Evolutionary conservation across 208 protist genomes (phyloP).

Genomic region (Leishmania tarentolae): DNA sequence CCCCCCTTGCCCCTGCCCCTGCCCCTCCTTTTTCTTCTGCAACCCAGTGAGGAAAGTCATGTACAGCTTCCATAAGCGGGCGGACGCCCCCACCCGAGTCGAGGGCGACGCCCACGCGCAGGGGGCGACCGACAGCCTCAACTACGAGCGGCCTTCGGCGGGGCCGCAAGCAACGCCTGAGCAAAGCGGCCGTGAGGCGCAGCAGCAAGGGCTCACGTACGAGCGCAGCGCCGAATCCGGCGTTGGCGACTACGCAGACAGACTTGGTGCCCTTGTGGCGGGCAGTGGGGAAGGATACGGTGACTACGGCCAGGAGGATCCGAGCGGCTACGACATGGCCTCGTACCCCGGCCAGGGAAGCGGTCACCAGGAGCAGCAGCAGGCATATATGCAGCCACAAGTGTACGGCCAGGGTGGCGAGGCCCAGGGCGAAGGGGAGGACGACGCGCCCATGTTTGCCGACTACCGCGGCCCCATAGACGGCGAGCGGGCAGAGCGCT

Average conservation of each 20-base stretch:
- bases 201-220: background rate
- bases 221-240: background rate
- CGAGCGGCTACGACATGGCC: background rate
- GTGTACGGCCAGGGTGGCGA: slow-evolving; percentile 6
- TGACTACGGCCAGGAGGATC: background rate
- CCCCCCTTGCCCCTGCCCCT: background rate
- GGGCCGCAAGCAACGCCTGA: slow-evolving; percentile 6
- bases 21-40: background rate
- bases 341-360: background rate
- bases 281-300: background rate
- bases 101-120: background rate
- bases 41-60: slow-evolving; percentile 11
- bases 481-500: slow-evolving; percentile 21
- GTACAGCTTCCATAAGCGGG: slow-evolving; percentile 29
- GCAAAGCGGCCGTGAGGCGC: background rate
- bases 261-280: background rate
- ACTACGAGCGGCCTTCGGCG: background rate
- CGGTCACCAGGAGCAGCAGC: background rate
- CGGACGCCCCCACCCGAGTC: background rate
- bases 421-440: slow-evolving; percentile 3
- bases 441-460: slow-evolving; percentile 23
- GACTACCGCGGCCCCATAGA: slow-evolving; percentile 33
- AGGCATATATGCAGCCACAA: background rate
- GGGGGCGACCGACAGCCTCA: background rate
- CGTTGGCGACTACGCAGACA: background rate